Conservation (phyloP, 2,329 filamentous ascomycete species). For the Colletotrichum sp. region DNA sequence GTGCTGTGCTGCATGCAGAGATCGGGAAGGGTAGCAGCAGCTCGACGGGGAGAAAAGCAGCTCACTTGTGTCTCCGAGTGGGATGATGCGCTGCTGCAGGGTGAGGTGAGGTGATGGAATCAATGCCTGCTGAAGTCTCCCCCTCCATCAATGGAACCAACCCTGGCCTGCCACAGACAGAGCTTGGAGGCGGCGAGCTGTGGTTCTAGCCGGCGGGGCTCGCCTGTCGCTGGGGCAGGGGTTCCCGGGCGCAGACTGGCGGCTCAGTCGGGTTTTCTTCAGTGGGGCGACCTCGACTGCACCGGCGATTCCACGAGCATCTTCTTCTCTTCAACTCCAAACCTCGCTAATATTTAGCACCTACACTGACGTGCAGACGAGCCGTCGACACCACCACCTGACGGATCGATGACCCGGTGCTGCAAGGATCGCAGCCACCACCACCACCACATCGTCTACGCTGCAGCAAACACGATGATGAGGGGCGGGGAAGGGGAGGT, state of each 20-base stretch:
- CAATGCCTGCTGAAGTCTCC: neutral
- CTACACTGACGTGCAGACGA: neutral
- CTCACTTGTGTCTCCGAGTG: neutral
- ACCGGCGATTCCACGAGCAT: neutral
- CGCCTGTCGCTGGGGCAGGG: neutral
- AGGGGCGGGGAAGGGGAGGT: neutral
- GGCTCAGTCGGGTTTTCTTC: neutral
- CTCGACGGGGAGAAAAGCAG: neutral
- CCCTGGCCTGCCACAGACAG: neutral
- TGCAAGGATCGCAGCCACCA: neutral
- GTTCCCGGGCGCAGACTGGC: neutral
- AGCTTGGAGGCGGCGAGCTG: neutral
- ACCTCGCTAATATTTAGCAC: neutral
- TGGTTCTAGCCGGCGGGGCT: neutral
- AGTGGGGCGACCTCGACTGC: neutral
- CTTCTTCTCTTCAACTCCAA: neutral
- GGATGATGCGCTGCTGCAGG: slow-evolving; percentile 3
- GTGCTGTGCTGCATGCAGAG: neutral
- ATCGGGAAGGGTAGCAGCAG: neutral
- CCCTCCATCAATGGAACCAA: neutral
- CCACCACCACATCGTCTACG: neutral
- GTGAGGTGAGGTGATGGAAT: slow-evolving; percentile 16
- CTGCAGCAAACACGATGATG: neutral
- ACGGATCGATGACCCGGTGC: neutral
- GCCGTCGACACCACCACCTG: neutral